A percentile compares a stretch with the other conserved stretches of the same genome.
These are phyloP conservation scores for Quercus tomentella DNA, from an alignment of 331 rosid species.

Conservation along the genomic window DNA sequence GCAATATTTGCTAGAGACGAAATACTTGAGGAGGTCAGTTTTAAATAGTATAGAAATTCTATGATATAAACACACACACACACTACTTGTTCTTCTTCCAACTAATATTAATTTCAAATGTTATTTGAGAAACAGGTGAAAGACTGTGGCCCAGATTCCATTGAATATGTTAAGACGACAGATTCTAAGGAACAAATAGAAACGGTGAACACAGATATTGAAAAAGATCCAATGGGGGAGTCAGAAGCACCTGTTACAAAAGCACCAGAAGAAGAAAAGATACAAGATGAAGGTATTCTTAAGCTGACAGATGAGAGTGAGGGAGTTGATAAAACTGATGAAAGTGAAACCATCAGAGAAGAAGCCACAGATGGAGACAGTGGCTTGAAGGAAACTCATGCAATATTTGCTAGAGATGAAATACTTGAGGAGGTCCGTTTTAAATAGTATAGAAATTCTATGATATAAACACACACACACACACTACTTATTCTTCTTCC, in stretches of 20 bases:
- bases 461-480: not conserved
- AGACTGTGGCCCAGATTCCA: not conserved
- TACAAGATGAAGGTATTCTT: not conserved
- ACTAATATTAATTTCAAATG: not conserved
- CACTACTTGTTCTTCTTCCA: not conserved
- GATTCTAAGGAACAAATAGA: slow-evolving; percentile 1
- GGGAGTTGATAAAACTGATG: not conserved
- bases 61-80: not conserved
- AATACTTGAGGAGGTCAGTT: not conserved
- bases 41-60: not conserved
- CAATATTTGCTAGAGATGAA: too few relatives aligned
- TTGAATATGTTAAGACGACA: not conserved
- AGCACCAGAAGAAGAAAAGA: not conserved
- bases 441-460: not conserved
- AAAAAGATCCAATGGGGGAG: not conserved
- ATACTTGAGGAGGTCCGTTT: too few relatives aligned
- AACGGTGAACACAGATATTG: not conserved
- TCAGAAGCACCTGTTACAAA: not conserved
- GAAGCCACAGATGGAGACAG: not conserved
- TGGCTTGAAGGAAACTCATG: not conserved
- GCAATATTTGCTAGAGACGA: not conserved
- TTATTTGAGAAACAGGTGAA: slow-evolving; percentile 20
- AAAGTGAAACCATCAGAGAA: not conserved
- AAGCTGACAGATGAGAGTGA: not conserved
- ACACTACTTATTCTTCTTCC: too few relatives aligned